These are phyloP conservation scores for Tetrahymena malaccensis DNA, from an alignment of 73 alveolate species.

Conservation along the genomic window DNA sequence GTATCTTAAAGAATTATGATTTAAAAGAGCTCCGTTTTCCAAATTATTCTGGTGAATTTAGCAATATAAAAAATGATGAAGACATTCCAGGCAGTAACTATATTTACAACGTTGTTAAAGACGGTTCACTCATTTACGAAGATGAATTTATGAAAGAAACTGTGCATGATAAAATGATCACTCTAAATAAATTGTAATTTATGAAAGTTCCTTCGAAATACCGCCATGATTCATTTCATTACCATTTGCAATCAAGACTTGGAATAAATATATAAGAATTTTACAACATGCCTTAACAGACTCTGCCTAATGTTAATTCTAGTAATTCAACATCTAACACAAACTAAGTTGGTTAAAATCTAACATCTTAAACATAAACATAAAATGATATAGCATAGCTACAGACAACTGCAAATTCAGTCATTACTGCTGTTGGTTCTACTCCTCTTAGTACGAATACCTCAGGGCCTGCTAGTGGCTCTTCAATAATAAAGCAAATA, in stretches of 20 bases:
- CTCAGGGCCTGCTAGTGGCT: neutral
- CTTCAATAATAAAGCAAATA: neutral
- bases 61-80: constrained; percentile 8
- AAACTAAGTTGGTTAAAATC: neutral
- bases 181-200: constrained; percentile 9
- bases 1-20: neutral
- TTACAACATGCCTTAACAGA: neutral
- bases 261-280: neutral
- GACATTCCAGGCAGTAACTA: neutral
- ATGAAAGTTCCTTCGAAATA: constrained; percentile 16
- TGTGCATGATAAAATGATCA: constrained; percentile 6
- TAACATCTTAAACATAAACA: neutral
- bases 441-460: neutral
- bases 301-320: neutral
- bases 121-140: neutral
- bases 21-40: neutral
- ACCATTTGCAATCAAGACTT: neutral
- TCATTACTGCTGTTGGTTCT: neutral
- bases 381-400: neutral
- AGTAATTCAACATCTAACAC: neutral
- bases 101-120: neutral
- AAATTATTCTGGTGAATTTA: neutral
- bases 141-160: constrained; percentile 17
- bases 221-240: neutral
- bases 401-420: neutral